Evolutionary conservation across 371 early-diverging fungal species (phyloP), one percentile per base, ranked within the genome.

Genomic region (Sporodiniella umbellata): DNA sequence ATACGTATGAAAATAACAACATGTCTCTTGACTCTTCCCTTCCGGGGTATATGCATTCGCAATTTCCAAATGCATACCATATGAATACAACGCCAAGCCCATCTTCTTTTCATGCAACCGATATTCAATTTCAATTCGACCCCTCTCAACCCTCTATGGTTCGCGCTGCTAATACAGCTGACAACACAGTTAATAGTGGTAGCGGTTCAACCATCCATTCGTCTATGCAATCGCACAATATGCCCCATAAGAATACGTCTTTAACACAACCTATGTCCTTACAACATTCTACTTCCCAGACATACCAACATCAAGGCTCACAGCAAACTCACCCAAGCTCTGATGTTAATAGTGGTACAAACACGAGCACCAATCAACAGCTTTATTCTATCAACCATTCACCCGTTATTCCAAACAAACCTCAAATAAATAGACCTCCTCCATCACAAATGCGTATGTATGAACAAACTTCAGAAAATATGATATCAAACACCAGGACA

Each of bases 121-220:
- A 60, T 4, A 51, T 64, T 22, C 45, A 53, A 8, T 64, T 64
- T 15, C 28, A 44, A 2, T 67, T 63, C 54, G 60, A 67, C 45
- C 44, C 58, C 23, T 53, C 60, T 0, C 48, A 45, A 5, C 45
- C 55, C 12, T 40, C 56, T 7, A 48, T 63, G 11, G 50, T 48
- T 4, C 48, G 60, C 35, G 47, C 48, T 28, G 30, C 7, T 19
- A 51, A 33, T 33, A 39, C 52, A 1, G 35, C 61, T 0, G 48
- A 17, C 17, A 45, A 51, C 26, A 39, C 19, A 11, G 43, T 8
- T 25, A 48, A 49, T 30, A 64, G 30, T 10, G 30, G 30, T 28
- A 28, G 30, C 10, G 30, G 30, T 7, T 28, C 30, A 7, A 28
- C 51, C 2, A 53, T 64, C 24, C 69, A 68, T 25, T 58, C 64